phyloP scores from a whole-genome alignment of 2,329 filamentous ascomycete species.

The Alternaria longipes region DNA sequence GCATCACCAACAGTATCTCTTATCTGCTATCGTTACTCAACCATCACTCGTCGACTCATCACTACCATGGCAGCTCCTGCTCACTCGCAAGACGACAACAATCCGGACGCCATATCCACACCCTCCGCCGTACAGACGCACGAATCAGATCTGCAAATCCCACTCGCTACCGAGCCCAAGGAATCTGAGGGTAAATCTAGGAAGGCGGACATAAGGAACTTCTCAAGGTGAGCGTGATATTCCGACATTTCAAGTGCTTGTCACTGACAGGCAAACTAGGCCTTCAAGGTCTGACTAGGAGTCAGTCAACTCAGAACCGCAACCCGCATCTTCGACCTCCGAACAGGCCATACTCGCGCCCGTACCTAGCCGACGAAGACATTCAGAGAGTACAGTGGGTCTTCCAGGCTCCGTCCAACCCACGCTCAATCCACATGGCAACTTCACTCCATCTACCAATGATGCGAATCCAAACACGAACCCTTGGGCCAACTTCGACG shows the following conservation, averaged over 20 bases:
- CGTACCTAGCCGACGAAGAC: not conserved
- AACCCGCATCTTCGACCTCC: not conserved
- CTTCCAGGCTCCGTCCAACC: not conserved
- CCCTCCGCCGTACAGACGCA: not conserved
- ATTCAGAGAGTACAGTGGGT: not conserved
- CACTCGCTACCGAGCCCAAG: not conserved
- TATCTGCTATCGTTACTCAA: not conserved
- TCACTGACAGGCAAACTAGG: not conserved
- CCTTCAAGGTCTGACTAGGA: slow-evolving; percentile 2
- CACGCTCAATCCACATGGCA: not conserved
- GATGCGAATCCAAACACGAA: not conserved
- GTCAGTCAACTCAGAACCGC: not conserved
- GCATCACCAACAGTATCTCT: not conserved
- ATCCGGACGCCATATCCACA: not conserved
- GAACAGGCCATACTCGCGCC: not conserved
- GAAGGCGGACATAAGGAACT: not conserved
- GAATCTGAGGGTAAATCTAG: not conserved
- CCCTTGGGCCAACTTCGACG: too few relatives aligned
- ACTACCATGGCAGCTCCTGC: not conserved
- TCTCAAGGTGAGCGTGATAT: not conserved
- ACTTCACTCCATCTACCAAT: not conserved
- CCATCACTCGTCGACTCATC: not conserved
- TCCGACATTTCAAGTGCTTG: not conserved
- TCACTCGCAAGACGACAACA: not conserved
- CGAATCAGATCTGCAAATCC: not conserved